phyloP scores from a whole-genome alignment of 106 monocot genomes.

The Cymbidium sinense region DNA sequence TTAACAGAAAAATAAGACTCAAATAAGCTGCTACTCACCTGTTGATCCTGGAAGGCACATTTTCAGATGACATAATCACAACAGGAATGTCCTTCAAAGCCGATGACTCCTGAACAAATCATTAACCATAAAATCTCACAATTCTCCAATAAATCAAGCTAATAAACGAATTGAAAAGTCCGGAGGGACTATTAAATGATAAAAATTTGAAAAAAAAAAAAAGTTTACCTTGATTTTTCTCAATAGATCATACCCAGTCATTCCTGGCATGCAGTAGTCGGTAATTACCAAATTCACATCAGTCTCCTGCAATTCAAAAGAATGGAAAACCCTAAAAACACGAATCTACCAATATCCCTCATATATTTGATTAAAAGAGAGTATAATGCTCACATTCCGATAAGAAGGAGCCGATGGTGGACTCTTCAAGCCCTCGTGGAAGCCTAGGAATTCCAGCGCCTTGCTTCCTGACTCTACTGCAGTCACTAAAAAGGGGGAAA shows the following conservation, averaged over 20 bases:
- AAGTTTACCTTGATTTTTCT: constrained; percentile 69
- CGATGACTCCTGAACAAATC: constrained; percentile 47
- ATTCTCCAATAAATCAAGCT: neutral
- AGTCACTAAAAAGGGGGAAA: constrained; percentile 1
- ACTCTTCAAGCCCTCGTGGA: constrained; percentile 1
- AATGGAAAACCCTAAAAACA: neutral
- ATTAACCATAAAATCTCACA: neutral
- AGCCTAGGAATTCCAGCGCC: constrained; percentile 20
- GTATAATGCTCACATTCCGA: constrained; percentile 8
- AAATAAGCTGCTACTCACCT: constrained; percentile 33
- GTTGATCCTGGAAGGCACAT: constrained; percentile 72
- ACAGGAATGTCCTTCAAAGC: constrained; percentile 78
- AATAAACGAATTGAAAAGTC: neutral
- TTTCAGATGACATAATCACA: constrained; percentile 92
- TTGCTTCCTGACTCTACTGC: constrained; percentile 27
- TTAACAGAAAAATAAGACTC: too few species aligned
- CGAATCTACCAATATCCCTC: neutral
- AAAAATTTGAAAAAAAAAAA: neutral
- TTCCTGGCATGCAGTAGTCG: constrained; percentile 93
- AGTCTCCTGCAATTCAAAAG: constrained; percentile 12
- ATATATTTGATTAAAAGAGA: neutral
- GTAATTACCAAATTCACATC: constrained; percentile 78
- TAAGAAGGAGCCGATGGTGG: neutral
- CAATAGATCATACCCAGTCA: constrained; percentile 92
- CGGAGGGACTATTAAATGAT: neutral